Evolutionary conservation across 148 eudicot genomes (phyloP).

Genomic region (Rhododendron williamsianum): DNA sequence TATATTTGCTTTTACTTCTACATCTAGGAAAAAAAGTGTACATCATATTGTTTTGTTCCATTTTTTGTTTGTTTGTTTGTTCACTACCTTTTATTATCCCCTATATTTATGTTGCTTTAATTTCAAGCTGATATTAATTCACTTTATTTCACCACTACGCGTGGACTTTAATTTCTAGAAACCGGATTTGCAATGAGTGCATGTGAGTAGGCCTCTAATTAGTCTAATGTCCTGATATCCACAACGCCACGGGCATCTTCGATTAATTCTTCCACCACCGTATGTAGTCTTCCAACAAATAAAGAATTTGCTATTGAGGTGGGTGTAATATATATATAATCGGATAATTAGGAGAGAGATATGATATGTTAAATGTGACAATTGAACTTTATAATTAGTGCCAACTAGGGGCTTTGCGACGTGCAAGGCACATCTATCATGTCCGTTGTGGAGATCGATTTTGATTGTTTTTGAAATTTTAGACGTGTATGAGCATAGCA

Average conservation of each 20-base stretch:
- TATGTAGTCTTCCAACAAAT: not conserved
- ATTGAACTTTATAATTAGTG: not conserved
- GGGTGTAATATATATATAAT: not conserved
- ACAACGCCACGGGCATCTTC: not conserved
- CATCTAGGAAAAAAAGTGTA: no score
- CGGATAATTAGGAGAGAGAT: not conserved
- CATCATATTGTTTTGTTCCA: no score
- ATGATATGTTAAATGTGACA: not conserved
- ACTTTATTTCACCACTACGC: not conserved
- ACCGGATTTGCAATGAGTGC: not conserved
- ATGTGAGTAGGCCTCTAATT: not conserved
- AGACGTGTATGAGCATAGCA: no score
- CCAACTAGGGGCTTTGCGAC: not conserved
- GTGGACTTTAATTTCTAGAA: not conserved
- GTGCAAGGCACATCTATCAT: no score
- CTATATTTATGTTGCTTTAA: not conserved
- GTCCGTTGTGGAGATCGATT: no score
- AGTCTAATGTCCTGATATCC: not conserved
- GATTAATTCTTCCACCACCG: not conserved
- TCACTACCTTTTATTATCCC: no score
- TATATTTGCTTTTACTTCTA: no score
- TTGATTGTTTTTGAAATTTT: no score
- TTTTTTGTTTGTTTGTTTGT: no score
- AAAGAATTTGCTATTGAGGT: not conserved
- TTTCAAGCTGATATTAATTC: no score